Base-by-base conservation (phyloP, 2,329 filamentous ascomycete species). In the Sodiomyces alkalinus region DNA sequence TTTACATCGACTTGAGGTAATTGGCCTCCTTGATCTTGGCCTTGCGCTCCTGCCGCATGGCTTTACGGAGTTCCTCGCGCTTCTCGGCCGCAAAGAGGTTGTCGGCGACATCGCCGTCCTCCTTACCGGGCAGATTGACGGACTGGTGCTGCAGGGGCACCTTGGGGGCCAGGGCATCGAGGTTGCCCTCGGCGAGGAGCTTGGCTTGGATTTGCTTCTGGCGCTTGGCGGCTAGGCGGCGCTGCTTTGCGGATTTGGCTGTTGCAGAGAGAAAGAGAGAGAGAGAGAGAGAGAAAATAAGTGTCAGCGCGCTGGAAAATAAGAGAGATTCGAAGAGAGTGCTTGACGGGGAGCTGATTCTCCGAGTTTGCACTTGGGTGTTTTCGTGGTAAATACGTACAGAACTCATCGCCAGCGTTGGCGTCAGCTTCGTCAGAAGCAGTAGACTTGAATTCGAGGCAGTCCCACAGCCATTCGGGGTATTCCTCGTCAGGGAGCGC, bases 161-260 rank as follows among this genome's bases (percentile, higher is more conserved):
- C 58, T 83, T 76, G 48, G 70, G 68, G 26, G 60, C 65, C 23
- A 81, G 55, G 17, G 70, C 62, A 29, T 72, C 72, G 11, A 78
- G 54, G 54, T 85, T 69, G 45, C 76, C 72, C 28, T 71, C 61
- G 31, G 73, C 67, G 45, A 74, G 51, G 45, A 81, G 46, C 53
- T 64, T 52, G 49, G 64, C 55, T 58, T 80, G 69, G 14, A 60
- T 42, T 15, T 55, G 47, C 31, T 68, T 62, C 45, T 67, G 62
- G 50, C 64, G 62, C 53, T 74, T 85, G 22, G 73, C 71, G 7
- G 81, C 81, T 31, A 77, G 49, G 32, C 72, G 66, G 34, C 81
- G 73, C 51, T 83, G 73, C 48, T 86, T 87, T 52, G 82, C 85
- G 17, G 79, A 86, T 68, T 90, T 90, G 33, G 80, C 79, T 85